Base-by-base conservation (phyloP, 2,329 filamentous ascomycete genomes). In the Chaetomium sp. region DNA sequence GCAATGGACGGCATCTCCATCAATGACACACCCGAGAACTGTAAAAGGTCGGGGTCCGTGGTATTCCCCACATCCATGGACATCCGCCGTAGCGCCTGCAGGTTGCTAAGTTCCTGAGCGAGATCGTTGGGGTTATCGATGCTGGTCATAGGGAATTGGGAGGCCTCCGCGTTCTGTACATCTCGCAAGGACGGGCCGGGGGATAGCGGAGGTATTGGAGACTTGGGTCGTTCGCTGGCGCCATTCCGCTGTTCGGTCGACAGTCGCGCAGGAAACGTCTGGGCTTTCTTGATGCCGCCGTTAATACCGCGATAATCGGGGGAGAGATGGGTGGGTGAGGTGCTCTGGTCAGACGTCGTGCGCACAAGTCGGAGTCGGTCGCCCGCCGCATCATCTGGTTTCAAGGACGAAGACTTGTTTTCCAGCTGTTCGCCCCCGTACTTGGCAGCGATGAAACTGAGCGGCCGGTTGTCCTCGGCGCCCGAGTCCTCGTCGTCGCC, bases 51-150 rank as follows among this genome's bases (percentile, higher is more conserved):
- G 0, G 89, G 85, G 63, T 88, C 84, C 58, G 78, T 81, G 45
- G 76, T 81, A 60, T 82, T 95, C 74, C 74, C 83, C 64, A 95
- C 89, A 69, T 95, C 91, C 91, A 96, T 96, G 19, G 91, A 96
- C 85, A 96, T 89, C 61, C 91, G 84, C 63, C 91, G 83, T 59
- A 96, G 81, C 2, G 91, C 91, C 70, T 95, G 91, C 58, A 96
- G 74, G 67, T 96, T 96, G 75, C 87, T 95, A 64, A 96, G 75
- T 73, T 96, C 91, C 72, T 95, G 89, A 33, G 90, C 90, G 57
- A 96, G 89, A 59, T 91, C 90, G 57, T 86, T 91, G 0, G 91
- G 87, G 66, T 92, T 87, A 60, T 91, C 91, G 69, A 96, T 92
- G 70, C 94, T 94, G 67, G 91, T 89, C 60, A 95, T 81, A 63